phyloP scores from a whole-genome alignment of 352 stramenopile genomes.

The Phytophthora pisi region DNA sequence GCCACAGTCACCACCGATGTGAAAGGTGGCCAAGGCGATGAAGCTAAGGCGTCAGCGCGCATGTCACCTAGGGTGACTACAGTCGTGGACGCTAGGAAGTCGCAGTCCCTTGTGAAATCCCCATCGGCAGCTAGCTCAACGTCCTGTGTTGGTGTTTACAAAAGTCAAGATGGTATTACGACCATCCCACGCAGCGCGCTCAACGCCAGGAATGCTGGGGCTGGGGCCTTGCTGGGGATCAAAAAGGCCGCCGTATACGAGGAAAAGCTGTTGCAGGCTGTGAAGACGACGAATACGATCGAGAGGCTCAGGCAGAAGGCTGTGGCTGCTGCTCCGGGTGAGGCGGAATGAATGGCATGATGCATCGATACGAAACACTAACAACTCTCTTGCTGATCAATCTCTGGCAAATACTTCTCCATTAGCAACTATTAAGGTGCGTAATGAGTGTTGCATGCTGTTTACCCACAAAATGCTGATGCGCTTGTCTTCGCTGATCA shows the following conservation, averaged over 20 bases:
- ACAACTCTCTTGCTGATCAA: conserved; percentile 4
- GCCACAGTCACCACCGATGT: conserved; percentile 10
- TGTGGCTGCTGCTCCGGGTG: conserved; percentile 52
- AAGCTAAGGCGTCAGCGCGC: conserved; percentile 2
- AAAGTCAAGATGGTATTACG: conserved; percentile 65
- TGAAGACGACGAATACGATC: conserved; percentile 47
- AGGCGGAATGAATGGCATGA: background rate
- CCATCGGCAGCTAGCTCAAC: conserved; percentile 6
- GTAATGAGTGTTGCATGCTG: conserved; percentile 4
- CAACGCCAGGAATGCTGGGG: conserved; percentile 18
- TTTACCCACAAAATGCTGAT: background rate
- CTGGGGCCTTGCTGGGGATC: conserved; percentile 52
- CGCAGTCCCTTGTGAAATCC: conserved; percentile 26
- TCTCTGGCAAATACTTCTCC: background rate
- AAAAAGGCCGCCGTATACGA: conserved; percentile 69
- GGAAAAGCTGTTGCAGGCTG: conserved; percentile 56
- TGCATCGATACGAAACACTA: background rate
- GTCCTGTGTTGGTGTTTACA: conserved; percentile 12
- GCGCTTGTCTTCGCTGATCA: background rate
- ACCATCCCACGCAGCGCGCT: conserved; percentile 50
- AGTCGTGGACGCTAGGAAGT: conserved; percentile 11
- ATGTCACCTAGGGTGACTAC: conserved; percentile 11
- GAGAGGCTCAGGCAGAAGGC: conserved; percentile 59
- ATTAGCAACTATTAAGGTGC: conserved; percentile 36
- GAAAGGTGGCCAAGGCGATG: conserved; percentile 13